Evolutionary conservation across 2,329 filamentous ascomycete genomes (phyloP).

Genomic region (Hypoxylon sp.): DNA sequence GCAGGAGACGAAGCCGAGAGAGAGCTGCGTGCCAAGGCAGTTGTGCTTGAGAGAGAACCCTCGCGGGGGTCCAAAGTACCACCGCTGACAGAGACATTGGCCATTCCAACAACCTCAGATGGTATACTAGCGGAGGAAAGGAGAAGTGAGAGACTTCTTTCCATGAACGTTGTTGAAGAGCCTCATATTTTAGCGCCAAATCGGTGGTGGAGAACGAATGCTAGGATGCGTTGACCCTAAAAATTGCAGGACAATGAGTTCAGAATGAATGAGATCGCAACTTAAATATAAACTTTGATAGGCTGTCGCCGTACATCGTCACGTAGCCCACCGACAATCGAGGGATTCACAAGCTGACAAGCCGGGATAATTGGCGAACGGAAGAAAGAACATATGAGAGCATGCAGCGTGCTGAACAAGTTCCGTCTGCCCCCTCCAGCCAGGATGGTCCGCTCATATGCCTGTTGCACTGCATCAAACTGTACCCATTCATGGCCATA

Average conservation of each 20-base stretch:
- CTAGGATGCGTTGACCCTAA: background rate
- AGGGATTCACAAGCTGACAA: conserved; percentile 1
- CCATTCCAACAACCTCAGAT: conserved; percentile 6
- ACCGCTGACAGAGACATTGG: conserved; percentile 18
- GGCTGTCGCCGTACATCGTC: background rate
- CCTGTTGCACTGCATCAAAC: conserved; percentile 52
- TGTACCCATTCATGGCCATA: conserved; percentile 47
- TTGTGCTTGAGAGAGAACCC: conserved; percentile 29
- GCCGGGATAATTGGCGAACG: background rate
- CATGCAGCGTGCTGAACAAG: background rate
- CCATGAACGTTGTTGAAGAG: background rate
- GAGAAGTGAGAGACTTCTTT: background rate
- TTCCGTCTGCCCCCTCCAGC: background rate
- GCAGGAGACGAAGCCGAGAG: conserved; percentile 13
- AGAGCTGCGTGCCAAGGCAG: conserved; percentile 17
- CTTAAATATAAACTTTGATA: background rate
- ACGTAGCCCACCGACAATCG: background rate
- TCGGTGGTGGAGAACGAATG: background rate
- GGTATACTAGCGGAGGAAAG: conserved; percentile 2
- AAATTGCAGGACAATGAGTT: background rate
- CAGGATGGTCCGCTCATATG: conserved; percentile 46
- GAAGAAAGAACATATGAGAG: background rate
- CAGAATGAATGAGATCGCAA: background rate
- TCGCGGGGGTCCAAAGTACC: conserved; percentile 24
- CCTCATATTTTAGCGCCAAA: background rate